Base-by-base conservation (phyloP, 345 rosid species). In the Carallia brachiata region DNA sequence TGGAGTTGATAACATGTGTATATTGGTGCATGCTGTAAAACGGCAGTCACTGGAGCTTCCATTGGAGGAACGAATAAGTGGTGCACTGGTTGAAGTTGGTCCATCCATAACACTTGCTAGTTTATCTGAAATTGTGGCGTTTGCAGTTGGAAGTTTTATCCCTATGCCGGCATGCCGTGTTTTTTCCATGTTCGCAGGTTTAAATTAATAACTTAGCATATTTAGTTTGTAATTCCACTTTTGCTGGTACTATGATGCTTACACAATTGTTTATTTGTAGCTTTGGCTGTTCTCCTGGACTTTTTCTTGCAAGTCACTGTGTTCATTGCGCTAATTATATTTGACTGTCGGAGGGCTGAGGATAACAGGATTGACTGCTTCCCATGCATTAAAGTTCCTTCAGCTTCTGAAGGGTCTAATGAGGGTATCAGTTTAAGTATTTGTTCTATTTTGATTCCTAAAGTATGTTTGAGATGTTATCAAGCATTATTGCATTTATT, bases 61-160 rank as follows among this genome's bases (percentile, higher is more conserved):
- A 50, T 75, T 93, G 68, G 98, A 93, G 72, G 88, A 80, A 62
- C 73, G 93, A 68, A 81, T 91, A 66, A 91, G 96, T 85, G 85
- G 84, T 72, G 97, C 97, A 56, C 92, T 94, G 30, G 91, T 88
- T 71, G 98, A 91, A 82, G 98, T 90, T 79, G 98, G 98, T 66
- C 98, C 98, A 70, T 94, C 98, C n/a, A 94, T 91, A 65, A 94
- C 98, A 60, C 96, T 94, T 68, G 98, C 98, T 74, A 94, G 96
- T 83, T 78, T 91, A 70, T 84, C 96, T 36, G 98, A 94, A 77
- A 87, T 91, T 72, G 72, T 91, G 73, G 98, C 96, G 62, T 94
- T 91, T 86, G 96, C 98, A 19, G 95, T 94, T 78, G 98, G 97
- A 72, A 89, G 89, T 82, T 94, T 89, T 72, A 91, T 87, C 40